Evolutionary conservation across 2,329 filamentous ascomycete genomes (phyloP).

Genomic region (Diplodia corticola): DNA sequence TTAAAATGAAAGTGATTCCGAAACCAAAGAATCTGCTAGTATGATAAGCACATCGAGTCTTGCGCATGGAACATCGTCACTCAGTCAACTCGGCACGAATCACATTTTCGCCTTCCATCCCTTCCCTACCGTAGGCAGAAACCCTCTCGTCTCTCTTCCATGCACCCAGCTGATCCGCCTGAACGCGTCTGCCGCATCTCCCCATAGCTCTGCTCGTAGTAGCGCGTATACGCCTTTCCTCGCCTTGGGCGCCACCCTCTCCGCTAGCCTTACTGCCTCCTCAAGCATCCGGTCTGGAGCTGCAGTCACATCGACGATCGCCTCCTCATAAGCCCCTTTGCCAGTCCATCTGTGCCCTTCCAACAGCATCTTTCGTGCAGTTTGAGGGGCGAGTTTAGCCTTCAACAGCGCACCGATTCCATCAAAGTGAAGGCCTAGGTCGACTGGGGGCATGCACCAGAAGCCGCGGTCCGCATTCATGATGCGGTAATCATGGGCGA

Average conservation of each 20-base stretch:
- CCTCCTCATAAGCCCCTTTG: slow-evolving; percentile 52
- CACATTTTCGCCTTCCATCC: slow-evolving; percentile 51
- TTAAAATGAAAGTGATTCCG: neutral
- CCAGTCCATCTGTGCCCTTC: slow-evolving; percentile 59
- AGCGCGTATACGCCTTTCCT: slow-evolving; percentile 55
- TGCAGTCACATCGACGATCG: slow-evolving; percentile 55
- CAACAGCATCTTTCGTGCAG: slow-evolving; percentile 58
- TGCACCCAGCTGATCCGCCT: slow-evolving; percentile 57
- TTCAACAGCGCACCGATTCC: slow-evolving; percentile 56
- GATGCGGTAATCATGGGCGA: slow-evolving; percentile 51
- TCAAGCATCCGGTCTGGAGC: slow-evolving; percentile 39
- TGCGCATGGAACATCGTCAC: neutral
- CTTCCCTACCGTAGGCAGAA: slow-evolving; percentile 19
- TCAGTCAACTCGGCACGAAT: neutral
- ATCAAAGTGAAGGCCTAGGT: slow-evolving; percentile 57
- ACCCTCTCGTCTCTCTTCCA: slow-evolving; percentile 44
- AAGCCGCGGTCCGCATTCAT: slow-evolving; percentile 39
- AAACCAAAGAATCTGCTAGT: neutral
- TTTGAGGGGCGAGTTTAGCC: slow-evolving; percentile 52
- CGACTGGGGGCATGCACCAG: slow-evolving; percentile 50
- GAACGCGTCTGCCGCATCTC: slow-evolving; percentile 54
- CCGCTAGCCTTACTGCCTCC: slow-evolving; percentile 51
- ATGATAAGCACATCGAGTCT: neutral
- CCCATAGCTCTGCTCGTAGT: slow-evolving; percentile 55
- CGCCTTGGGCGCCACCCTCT: slow-evolving; percentile 43